These are phyloP conservation scores for Colletotrichum zoysiae DNA, from an alignment of 2,329 filamentous ascomycete species.

Conservation along the genomic window DNA sequence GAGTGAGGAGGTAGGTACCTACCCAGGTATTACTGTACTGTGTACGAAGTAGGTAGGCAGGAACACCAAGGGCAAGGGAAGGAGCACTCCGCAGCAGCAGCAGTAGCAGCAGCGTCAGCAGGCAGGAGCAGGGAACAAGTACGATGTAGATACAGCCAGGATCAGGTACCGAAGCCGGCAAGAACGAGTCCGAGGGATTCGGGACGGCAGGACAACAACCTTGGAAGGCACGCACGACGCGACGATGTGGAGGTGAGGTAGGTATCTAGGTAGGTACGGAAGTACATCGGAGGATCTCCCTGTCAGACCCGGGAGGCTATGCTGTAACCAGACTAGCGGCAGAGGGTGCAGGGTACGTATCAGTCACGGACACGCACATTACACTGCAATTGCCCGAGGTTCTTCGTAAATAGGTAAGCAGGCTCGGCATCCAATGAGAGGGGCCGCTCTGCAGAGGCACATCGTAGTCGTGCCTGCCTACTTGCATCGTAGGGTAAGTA, in stretches of 20 bases:
- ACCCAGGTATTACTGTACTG: too few relatives aligned
- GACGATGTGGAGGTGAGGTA: slow-evolving; percentile 24
- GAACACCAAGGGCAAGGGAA: too few relatives aligned
- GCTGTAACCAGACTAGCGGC: not conserved
- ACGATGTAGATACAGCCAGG: too few relatives aligned
- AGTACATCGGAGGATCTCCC: slow-evolving; percentile 35
- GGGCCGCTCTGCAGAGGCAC: too few relatives aligned
- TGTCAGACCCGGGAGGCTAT: not conserved
- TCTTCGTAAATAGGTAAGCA: too few relatives aligned
- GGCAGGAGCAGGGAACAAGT: not conserved
- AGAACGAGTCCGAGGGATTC: slow-evolving; percentile 19
- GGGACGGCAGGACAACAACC: not conserved
- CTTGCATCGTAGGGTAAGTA: too few relatives aligned
- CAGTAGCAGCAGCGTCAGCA: not conserved
- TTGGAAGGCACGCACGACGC: not conserved
- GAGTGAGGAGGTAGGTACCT: too few relatives aligned
- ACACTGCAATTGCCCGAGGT: not conserved
- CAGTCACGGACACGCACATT: not conserved
- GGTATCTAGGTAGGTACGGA: slow-evolving; percentile 18
- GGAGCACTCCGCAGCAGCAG: not conserved
- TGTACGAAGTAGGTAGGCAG: not conserved
- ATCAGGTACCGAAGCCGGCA: slow-evolving; percentile 17
- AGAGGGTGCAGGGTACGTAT: not conserved
- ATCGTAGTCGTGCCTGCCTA: too few relatives aligned
- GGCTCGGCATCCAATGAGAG: too few relatives aligned